Evolutionary conservation across 257 asterid species (phyloP).

Genomic region (Anisodus tanguticus): DNA sequence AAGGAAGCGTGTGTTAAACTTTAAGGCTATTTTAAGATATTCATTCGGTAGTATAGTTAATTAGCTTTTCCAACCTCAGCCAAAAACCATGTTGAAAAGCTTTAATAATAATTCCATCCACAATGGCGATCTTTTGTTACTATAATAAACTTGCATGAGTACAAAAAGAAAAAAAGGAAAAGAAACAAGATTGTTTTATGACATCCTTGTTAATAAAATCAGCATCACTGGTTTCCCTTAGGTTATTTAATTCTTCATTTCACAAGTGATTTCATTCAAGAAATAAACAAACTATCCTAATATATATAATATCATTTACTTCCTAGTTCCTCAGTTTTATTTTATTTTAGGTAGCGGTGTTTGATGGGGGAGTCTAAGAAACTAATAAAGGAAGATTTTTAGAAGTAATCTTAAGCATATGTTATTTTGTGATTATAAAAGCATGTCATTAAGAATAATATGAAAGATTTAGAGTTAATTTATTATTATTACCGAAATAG

Average conservation of each 20-base stretch:
- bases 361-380: background rate
- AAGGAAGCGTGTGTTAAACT: too few species aligned
- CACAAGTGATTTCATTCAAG: slow-evolving; percentile 2
- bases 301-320: background rate
- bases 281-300: background rate
- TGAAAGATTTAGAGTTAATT: background rate
- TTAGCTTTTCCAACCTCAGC: too few species aligned
- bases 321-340: background rate
- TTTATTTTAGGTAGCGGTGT: background rate
- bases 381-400: background rate
- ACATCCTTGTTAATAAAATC: background rate
- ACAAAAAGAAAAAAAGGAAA: too few species aligned
- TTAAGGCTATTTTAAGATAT: too few species aligned
- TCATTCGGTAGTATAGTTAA: too few species aligned
- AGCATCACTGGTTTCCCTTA: background rate
- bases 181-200: background rate
- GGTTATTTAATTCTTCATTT: background rate
- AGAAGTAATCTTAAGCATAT: background rate
- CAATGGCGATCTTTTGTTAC: too few species aligned
- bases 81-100: too few species aligned
- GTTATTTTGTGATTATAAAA: background rate
- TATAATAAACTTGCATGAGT: too few species aligned
- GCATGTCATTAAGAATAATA: background rate
- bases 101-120: too few species aligned
- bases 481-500: too few species aligned